Evolutionary conservation across 768 basidiomycete species (phyloP), one percentile per base, ranked within the genome.

Genomic region (Exsudoporus frostii): DNA sequence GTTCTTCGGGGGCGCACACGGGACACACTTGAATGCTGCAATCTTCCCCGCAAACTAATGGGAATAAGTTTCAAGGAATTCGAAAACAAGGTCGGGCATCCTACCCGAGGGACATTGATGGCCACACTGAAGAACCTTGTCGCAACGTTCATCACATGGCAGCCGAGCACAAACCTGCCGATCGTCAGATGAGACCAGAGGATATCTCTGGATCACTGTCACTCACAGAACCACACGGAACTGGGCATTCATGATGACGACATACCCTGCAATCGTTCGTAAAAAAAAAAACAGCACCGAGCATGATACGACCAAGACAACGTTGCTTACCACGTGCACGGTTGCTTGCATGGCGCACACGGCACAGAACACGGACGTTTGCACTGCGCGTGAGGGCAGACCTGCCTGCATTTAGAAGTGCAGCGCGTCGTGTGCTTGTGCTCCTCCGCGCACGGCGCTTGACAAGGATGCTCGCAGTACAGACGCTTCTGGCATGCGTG

Each of bases 171-270:
- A 90, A 20, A 84, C 74, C 86, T 87, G 44, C 5, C 19, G 5
- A 46, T 25, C 27, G 29, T 36, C 45, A 38, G 4, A 38, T 51
- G 11, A 56, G 29, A 38, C 48, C 34, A 55, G 6, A 15, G 5
- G 27, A 25, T 8, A 32, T 15, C 7, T 30, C 8, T n/a, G 10
- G 3, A 22, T 46, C 19, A 22, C 2, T 29, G 2, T 27, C 11
- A 73, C 84, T 70, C 52, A 86, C 86, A 5, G 85, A 85, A 14
- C 86, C 85, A 60, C 87, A 88, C 0, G 84, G 79, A 7, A 88
- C 76, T 5, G 79, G 78, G 53, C 87, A 88, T 1, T 45, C 51
- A 27, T 74, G 56, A 58, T 88, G 86, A 10, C 72, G 57, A 58
- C 86, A 88, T 2, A 39, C 60, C 84, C 81, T 81, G 42, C 4